Conservation (phyloP, 176 grass and related monocot genomes). For the Ananas comosus region DNA sequence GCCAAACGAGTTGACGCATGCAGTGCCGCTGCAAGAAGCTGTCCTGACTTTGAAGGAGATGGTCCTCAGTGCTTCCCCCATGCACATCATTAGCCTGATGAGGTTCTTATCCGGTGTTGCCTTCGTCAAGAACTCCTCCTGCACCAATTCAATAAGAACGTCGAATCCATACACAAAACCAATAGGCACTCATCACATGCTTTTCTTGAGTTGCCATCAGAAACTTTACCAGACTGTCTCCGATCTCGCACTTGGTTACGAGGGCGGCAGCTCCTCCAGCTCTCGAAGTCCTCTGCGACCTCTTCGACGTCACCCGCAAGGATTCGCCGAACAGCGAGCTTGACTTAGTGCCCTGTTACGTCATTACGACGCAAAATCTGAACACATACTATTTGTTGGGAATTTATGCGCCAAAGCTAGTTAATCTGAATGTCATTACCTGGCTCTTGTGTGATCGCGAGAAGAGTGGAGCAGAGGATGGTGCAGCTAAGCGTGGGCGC, state of each 20-base stretch:
- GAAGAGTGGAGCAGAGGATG: slow-evolving; percentile 40
- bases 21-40: slow-evolving; percentile 77
- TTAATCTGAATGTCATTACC: slow-evolving; percentile 10
- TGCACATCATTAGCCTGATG: slow-evolving; percentile 76
- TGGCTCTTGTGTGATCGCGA: slow-evolving; percentile 39
- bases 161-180: background rate
- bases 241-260: slow-evolving; percentile 65
- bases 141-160: background rate
- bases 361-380: slow-evolving; percentile 5
- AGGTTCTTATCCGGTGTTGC: slow-evolving; percentile 86
- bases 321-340: slow-evolving; percentile 64
- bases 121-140: slow-evolving; percentile 94
- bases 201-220: background rate
- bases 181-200: background rate
- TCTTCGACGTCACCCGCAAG: slow-evolving; percentile 35
- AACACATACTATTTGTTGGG: slow-evolving; percentile 15
- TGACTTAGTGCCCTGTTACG: slow-evolving; percentile 19
- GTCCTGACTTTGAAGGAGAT: slow-evolving; percentile 94
- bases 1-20: slow-evolving; percentile 88
- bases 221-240: slow-evolving; percentile 57
- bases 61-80: slow-evolving; percentile 94
- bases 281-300: slow-evolving; percentile 35
- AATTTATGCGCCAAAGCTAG: background rate
- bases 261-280: slow-evolving; percentile 37
- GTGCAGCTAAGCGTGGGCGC: slow-evolving; percentile 36